Evolutionary conservation across 2,329 filamentous ascomycete genomes (phyloP), one percentile per base, ranked within the genome.

Genomic region (Hypoxylon sp.): DNA sequence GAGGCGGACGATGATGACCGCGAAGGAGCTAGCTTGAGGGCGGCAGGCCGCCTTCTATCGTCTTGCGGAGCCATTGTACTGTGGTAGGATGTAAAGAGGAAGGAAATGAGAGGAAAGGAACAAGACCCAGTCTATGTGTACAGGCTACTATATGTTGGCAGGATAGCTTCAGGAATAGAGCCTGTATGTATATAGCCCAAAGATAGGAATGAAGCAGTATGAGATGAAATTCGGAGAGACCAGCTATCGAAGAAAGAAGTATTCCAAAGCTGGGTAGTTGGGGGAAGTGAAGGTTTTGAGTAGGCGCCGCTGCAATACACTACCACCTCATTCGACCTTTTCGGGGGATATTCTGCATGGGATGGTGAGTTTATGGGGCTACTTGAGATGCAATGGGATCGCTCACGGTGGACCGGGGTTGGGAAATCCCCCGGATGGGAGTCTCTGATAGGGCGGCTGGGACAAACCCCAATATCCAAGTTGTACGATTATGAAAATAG

Each of bases 11-110:
- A 85, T 26, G 80, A 81, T 56, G 85, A 83, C 65, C 86, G 83
- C 62, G 80, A 78, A 26, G 85, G 83, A 29, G 83, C 80, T 63
- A 89, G 80, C 72, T 87, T 86, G 55, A 89, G 81, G 63, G 86
- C 87, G 78, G 81, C 76, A 72, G 87, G 87, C 77, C 87, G 84
- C 83, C 80, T 87, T 80, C 82, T 88, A 68, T 88, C 86, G 73
- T 87, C 85, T 79, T 76, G 70, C 54, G 78, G 75, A 51, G 74
- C 74, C 76, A 78, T 78, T 73, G 64, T 74, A 72, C 47, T 67
- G 71, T 70, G 58, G 46, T 71, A 72, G 81, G 66, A 62, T 61
- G 54, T 55, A 46, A 53, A 52, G 69, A 79, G 75, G 73, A 65
- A 62, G 46, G 50, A 67, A 73, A 71, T 77, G 77, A 72, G 77